phyloP scores from a whole-genome alignment of 2,329 filamentous ascomycete genomes.

The Penicillium capsulatum region DNA sequence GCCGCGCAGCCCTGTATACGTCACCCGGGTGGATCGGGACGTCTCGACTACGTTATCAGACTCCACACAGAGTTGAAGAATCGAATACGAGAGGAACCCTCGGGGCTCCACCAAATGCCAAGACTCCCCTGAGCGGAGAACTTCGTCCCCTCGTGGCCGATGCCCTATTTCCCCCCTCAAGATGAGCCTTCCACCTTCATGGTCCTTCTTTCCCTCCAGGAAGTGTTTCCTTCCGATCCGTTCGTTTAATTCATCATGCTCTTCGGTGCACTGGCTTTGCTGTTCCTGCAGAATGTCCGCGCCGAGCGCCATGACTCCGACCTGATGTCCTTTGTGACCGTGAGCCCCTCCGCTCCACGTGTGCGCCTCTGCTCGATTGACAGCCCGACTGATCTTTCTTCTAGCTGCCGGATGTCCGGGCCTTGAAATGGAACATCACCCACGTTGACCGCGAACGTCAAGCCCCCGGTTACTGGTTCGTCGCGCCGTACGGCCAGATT shows the following conservation, averaged over 20 bases:
- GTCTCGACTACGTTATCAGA: no score
- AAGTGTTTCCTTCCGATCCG: conserved; percentile 26
- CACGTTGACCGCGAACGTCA: conserved; percentile 22
- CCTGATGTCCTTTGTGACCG: conserved; percentile 35
- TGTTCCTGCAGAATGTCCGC: conserved; percentile 19
- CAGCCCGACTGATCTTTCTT: background rate
- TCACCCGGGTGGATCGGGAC: no score
- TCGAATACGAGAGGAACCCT: background rate
- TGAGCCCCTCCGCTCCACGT: conserved; percentile 6
- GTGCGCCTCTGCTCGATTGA: no score
- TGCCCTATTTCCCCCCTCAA: conserved; percentile 8
- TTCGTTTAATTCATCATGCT: conserved; percentile 29
- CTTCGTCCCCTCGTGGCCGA: background rate
- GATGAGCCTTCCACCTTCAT: conserved; percentile 7
- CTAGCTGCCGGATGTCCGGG: conserved; percentile 29
- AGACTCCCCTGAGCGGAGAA: conserved; percentile 6
- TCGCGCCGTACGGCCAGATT: conserved; percentile 42
- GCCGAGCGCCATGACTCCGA: conserved; percentile 28
- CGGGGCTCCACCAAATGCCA: no score
- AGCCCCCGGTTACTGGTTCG: conserved; percentile 47
- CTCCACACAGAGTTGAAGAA: no score
- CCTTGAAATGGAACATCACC: conserved; percentile 27
- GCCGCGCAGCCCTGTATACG: no score
- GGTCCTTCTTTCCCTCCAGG: conserved; percentile 3
- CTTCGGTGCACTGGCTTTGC: conserved; percentile 22